phyloP scores from a whole-genome alignment of 2,329 filamentous ascomycete genomes.

The Fusarium camptoceras region DNA sequence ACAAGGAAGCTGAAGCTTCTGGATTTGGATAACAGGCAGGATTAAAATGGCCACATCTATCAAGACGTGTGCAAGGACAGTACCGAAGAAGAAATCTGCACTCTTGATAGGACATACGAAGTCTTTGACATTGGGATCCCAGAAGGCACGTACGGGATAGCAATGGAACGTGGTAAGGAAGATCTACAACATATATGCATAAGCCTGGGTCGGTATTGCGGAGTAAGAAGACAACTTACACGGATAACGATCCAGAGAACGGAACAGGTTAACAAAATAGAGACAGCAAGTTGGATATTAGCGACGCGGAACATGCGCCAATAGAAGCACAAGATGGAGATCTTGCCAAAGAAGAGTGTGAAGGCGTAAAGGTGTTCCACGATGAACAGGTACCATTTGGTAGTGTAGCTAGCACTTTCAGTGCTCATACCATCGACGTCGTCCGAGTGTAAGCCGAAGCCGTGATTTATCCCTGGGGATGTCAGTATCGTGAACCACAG shows the following conservation, averaged over 20 bases:
- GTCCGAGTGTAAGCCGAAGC: slow-evolving; percentile 33
- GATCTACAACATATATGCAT: not conserved
- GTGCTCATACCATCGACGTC: slow-evolving; percentile 19
- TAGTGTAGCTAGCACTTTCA: slow-evolving; percentile 21
- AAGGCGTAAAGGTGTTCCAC: slow-evolving; percentile 48
- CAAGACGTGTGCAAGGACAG: slow-evolving; percentile 43
- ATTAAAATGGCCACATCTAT: slow-evolving; percentile 49
- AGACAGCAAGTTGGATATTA: slow-evolving; percentile 43
- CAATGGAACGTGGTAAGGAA: slow-evolving; percentile 34
- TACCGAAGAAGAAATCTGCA: slow-evolving; percentile 29
- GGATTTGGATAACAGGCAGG: slow-evolving; percentile 46
- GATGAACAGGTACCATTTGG: slow-evolving; percentile 38
- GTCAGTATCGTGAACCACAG: slow-evolving; percentile 1
- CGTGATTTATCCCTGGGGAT: slow-evolving; percentile 27
- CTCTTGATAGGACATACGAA: slow-evolving; percentile 45
- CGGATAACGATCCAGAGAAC: slow-evolving; percentile 47
- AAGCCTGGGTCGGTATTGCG: rapidly evolving
- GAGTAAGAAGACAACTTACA: slow-evolving; percentile 11
- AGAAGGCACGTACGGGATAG: slow-evolving; percentile 32
- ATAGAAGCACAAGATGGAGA: slow-evolving; percentile 48
- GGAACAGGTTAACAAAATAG: slow-evolving; percentile 42
- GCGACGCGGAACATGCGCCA: slow-evolving; percentile 49
- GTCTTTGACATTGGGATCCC: slow-evolving; percentile 19
- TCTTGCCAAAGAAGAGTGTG: slow-evolving; percentile 47
- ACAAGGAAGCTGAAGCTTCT: slow-evolving; percentile 43